Evolutionary conservation across 225 moss, liverwort and hornwort genomes (phyloP), one percentile per base, ranked within the genome.

Genomic region (Physcomitrium patens): DNA sequence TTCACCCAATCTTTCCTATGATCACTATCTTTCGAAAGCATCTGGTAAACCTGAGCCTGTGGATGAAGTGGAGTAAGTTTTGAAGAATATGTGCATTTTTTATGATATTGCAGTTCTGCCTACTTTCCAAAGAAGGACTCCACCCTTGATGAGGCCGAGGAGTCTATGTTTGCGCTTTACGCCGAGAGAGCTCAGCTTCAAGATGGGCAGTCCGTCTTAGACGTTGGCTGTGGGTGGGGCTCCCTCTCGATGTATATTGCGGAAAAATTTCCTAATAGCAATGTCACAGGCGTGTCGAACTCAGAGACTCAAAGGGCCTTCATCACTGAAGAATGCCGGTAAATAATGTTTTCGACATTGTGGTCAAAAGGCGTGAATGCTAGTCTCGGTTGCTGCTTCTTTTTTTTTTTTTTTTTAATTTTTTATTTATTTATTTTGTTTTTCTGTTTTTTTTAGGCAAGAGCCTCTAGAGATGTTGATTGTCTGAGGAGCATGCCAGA

Each of bases 161-260:
- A 93, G 48, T 89, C 95, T 53, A 99, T 95, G 95, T 54, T 99
- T 37, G 90, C 87, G 13, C 79, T 99, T 1, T 95, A 95, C 31
- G 86, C 73, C 52, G 85, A 90, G 74, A 81, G 91, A 86, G 89
- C 93, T 1, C 97, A 91, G 61, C 11, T 99, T 77, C 19, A 85
- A 75, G 95, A 99, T 65, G 93, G 93, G 28, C 97, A 95, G 71
- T 83, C 87, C 37, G 84, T 99, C 55, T 67, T 99, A 43, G 97
- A 99, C 77, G 89, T 99, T 69, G 97, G 97, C 44, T 99, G 97
- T 64, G 97, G 97, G 69, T 99, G 97, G 97, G 97, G 95, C 65
- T 99, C 97, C 19, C 91, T 99, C 23, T 84, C 95, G 15, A 72
- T 95, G 68, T 99, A 80, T 78, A 65, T 99, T 14, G 97, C 91